A percentile compares a stretch with the other conserved stretches of the same genome.
These are phyloP conservation scores for Xylariaceae sp. DNA, from an alignment of 2,329 filamentous ascomycete genomes.

Conservation along the genomic window DNA sequence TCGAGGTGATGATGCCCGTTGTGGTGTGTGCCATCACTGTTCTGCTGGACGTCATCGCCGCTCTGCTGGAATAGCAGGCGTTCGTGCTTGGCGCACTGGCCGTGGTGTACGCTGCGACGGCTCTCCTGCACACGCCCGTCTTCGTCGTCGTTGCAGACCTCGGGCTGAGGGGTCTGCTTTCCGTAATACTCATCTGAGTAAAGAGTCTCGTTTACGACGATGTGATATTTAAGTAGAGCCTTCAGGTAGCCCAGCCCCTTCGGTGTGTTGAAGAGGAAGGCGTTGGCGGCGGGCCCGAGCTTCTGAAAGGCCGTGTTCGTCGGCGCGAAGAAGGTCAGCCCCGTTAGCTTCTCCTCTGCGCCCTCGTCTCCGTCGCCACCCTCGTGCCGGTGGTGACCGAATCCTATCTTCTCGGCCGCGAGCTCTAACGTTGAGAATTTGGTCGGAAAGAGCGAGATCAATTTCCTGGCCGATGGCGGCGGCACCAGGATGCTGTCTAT, in stretches of 20 bases:
- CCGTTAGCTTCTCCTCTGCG: slow-evolving; percentile 53
- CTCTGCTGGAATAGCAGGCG: too few species aligned
- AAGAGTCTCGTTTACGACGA: slow-evolving; percentile 39
- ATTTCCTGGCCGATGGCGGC: slow-evolving; percentile 61
- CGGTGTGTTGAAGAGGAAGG: slow-evolving; percentile 80
- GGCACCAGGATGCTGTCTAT: slow-evolving; percentile 76
- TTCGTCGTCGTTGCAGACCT: slow-evolving; percentile 25
- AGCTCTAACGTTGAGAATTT: slow-evolving; percentile 80
- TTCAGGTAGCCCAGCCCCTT: slow-evolving; percentile 75
- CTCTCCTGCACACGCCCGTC: slow-evolving; percentile 34
- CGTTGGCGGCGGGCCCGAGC: slow-evolving; percentile 73
- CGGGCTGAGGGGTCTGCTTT: slow-evolving; percentile 28
- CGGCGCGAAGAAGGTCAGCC: slow-evolving; percentile 80
- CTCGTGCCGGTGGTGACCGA: slow-evolving; percentile 46
- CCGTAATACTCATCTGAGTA: slow-evolving; percentile 84
- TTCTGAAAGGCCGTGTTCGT: slow-evolving; percentile 78
- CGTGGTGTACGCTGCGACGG: slow-evolving; percentile 30
- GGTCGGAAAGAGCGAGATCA: slow-evolving; percentile 66
- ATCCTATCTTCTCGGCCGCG: slow-evolving; percentile 73
- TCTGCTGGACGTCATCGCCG: too few species aligned
- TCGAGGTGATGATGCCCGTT: slow-evolving; percentile 66
- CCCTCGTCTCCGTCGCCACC: slow-evolving; percentile 40
- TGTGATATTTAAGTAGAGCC: slow-evolving; percentile 56
- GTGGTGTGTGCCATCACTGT: slow-evolving; percentile 19
- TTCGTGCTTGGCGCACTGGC: too few species aligned